phyloP scores from a whole-genome alignment of 768 basidiomycete genomes.

The Chlorophyllum brunneum region DNA sequence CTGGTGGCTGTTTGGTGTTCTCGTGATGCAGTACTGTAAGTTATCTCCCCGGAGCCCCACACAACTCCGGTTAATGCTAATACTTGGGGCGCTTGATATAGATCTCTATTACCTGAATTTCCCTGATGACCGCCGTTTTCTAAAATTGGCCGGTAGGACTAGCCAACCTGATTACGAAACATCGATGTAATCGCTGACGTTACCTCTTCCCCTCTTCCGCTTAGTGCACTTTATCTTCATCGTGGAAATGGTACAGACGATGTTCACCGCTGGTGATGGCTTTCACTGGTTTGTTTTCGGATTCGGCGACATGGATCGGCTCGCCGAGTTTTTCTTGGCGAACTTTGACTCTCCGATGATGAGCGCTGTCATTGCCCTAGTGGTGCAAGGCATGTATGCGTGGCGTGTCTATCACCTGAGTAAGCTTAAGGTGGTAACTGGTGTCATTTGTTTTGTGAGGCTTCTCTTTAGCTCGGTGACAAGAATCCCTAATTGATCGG shows the following conservation, averaged over 20 bases:
- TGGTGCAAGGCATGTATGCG: not conserved
- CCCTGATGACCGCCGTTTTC: slow-evolving; percentile 4
- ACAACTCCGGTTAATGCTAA: not conserved
- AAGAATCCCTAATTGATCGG: no score
- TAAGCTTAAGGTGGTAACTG: not conserved
- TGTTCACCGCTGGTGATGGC: not conserved
- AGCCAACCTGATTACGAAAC: no score
- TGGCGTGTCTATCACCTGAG: slow-evolving; percentile 4
- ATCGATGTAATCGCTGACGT: no score
- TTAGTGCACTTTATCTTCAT: slow-evolving; percentile 7
- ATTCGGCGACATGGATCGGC: not conserved
- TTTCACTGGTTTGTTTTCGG: slow-evolving; percentile 9
- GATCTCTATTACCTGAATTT: slow-evolving; percentile 9
- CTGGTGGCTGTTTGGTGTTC: slow-evolving; percentile 8
- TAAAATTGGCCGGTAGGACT: slow-evolving; percentile 1
- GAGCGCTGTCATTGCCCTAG: not conserved
- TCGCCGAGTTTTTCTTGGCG: slow-evolving; percentile 1
- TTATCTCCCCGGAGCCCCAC: no score
- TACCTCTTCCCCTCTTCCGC: no score
- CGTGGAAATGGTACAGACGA: slow-evolving; percentile 5
- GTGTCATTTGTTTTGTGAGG: slow-evolving; percentile 1
- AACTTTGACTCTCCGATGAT: slow-evolving; percentile 1
- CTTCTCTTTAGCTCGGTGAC: no score
- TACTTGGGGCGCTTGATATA: not conserved
- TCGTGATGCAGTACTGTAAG: slow-evolving; percentile 4